Evolutionary conservation across 495 filamentous ascomycete genomes (phyloP), one percentile per base, ranked within the genome.

Genomic region (Aspergillus nidulans): DNA sequence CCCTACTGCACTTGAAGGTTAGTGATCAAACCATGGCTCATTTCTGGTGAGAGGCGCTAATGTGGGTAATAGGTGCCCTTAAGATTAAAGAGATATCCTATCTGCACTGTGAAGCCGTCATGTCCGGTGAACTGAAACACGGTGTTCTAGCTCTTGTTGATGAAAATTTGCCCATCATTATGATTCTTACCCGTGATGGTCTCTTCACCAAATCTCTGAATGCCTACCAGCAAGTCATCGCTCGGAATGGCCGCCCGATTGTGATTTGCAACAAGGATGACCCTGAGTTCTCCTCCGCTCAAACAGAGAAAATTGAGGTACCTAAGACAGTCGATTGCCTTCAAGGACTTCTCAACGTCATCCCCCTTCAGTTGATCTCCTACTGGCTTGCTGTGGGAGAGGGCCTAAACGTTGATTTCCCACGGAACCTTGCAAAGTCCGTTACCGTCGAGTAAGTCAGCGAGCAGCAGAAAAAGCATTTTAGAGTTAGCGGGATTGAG

Each of bases 51-150:
- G 9, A 12, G 7, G 10, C 20, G 28, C 65, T 70, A 46, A 67
- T 19, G 39, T 9, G 5, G 46, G 9, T 55, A 44, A 47, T 50
- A 85, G 82, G 83, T 69, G 94, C 94, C 44, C 80, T 98, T 32
- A 98, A 98, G 79, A 98, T 98, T 69, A 98, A 98, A 82, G 94
- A 98, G 76, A 98, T 98, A 61, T 97, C 94, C 42, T 98, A 98
- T 71, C 87, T 98, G 47, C 94, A 98, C 71, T 98, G 94, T 71
- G 94, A 98, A 77, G 94, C 94, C 65, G 94, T 98, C 72, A 98
- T 98, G 94, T 97, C 94, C 55, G 94, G 94, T 68, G 94, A 98
- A 75, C 76, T 98, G 59, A 98, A 98, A 79, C 94, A 98, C 70
- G 94, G 94, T 77, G 94, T 98, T 52, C 79, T 98, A 65, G 94